A percentile compares a stretch with the other conserved stretches of the same genome.
These are phyloP conservation scores for Fusarium dlaminii DNA, from an alignment of 2,329 filamentous ascomycete species.

Conservation along the genomic window DNA sequence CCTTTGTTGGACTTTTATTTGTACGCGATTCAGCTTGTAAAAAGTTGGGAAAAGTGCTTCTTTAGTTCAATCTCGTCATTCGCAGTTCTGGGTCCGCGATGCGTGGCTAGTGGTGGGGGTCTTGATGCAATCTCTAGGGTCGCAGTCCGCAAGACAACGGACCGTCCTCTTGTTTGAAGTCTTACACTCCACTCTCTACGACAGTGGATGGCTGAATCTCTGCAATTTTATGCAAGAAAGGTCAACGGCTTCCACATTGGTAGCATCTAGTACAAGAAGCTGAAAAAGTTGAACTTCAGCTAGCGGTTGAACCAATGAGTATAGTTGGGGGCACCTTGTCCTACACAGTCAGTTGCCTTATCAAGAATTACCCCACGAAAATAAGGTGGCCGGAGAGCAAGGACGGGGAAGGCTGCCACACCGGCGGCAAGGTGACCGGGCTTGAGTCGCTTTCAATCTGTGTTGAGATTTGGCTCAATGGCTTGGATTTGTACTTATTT, in stretches of 20 bases:
- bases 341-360: background rate
- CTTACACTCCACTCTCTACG: background rate
- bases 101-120: conserved; percentile 14
- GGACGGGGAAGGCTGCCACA: background rate
- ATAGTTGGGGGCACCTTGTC: background rate
- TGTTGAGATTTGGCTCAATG: conserved; percentile 11
- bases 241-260: background rate
- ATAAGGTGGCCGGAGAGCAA: conserved; percentile 9
- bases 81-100: background rate
- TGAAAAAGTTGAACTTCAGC: background rate
- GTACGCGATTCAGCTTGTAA: background rate
- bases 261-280: background rate
- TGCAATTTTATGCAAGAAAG: background rate
- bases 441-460: conserved; percentile 4
- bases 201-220: background rate
- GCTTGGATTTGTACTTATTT: conserved; percentile 14
- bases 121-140: conserved; percentile 10
- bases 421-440: conserved; percentile 4
- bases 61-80: conserved; percentile 6
- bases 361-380: background rate
- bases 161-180: conserved; percentile 2
- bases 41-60: background rate
- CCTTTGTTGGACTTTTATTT: background rate
- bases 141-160: conserved; percentile 6
- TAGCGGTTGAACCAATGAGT: background rate